phyloP scores from a whole-genome alignment of 164 flowering plant species.

The Magnolia sinica region DNA sequence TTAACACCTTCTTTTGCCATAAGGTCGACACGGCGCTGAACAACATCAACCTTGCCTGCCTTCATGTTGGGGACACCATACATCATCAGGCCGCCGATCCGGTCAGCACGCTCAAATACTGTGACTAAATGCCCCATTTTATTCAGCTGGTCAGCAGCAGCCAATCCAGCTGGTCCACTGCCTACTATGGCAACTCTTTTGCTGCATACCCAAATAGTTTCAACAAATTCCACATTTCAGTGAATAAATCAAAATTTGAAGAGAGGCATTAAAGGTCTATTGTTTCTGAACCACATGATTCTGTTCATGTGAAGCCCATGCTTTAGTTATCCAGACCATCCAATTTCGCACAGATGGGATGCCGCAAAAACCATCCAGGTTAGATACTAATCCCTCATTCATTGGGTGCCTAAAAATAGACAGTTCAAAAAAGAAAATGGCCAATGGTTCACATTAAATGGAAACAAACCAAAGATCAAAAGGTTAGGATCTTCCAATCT shows the following conservation, averaged over 20 bases:
- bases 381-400: not conserved
- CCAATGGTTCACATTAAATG: too few relatives aligned
- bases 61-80: slow-evolving; percentile 99
- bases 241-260: not conserved
- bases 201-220: slow-evolving; percentile 35
- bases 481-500: too few relatives aligned
- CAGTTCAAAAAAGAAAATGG: not conserved
- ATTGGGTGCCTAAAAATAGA: not conserved
- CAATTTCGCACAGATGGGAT: not conserved
- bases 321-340: not conserved
- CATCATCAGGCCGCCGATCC: slow-evolving; percentile 99
- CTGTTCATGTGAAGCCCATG: not conserved
- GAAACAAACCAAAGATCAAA: too few relatives aligned
- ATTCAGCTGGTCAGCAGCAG: slow-evolving; percentile 97
- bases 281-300: not conserved
- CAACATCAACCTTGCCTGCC: slow-evolving; percentile 81
- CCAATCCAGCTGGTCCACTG: slow-evolving; percentile 97
- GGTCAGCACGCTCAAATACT: slow-evolving; percentile 91
- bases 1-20: slow-evolving; percentile 89
- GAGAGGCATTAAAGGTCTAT: not conserved
- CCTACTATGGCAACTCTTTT: slow-evolving; percentile 86
- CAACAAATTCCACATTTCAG: not conserved
- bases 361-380: not conserved
- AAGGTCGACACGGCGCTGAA: slow-evolving; percentile 88
- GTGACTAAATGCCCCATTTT: slow-evolving; percentile 89